Conservation (phyloP, 1,284 basidiomycete species). For the Thelephora terrestris region DNA sequence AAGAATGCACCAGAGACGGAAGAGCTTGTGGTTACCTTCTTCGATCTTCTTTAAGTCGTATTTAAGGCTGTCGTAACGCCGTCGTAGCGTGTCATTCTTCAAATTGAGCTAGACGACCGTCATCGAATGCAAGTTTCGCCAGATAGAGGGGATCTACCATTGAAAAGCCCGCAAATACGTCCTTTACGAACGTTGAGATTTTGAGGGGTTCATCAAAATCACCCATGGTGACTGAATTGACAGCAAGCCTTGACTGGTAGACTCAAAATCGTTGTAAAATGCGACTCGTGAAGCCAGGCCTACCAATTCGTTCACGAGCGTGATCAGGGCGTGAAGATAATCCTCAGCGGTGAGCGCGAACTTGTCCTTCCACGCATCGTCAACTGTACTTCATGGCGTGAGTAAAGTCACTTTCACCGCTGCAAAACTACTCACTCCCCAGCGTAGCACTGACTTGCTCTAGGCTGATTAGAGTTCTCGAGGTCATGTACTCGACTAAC, state of each 20-base stretch:
- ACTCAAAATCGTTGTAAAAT: constrained; percentile 1
- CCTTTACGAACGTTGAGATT: constrained; percentile 76
- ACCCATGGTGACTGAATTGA: constrained; percentile 76
- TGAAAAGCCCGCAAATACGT: constrained; percentile 73
- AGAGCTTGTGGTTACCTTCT: constrained; percentile 48
- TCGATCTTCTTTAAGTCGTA: constrained; percentile 88
- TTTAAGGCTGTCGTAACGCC: constrained; percentile 74
- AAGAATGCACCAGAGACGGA: constrained; percentile 2
- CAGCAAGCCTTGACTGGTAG: constrained; percentile 63
- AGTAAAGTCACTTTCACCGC: not conserved
- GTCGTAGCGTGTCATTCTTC: constrained; percentile 74
- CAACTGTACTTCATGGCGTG: constrained; percentile 34
- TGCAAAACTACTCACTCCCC: constrained; percentile 47
- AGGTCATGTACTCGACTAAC: constrained; percentile 55
- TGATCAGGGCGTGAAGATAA: constrained; percentile 79
- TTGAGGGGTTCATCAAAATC: constrained; percentile 72
- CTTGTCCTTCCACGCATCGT: constrained; percentile 59
- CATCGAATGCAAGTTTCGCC: not conserved
- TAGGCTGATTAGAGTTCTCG: constrained; percentile 50
- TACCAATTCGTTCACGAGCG: constrained; percentile 74
- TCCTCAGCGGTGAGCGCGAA: constrained; percentile 66
- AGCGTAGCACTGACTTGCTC: constrained; percentile 41
- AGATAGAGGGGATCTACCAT: constrained; percentile 38
- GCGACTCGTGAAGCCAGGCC: constrained; percentile 14
- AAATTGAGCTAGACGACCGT: constrained; percentile 55